Evolutionary conservation across 1,284 basidiomycete genomes (phyloP), one percentile per base, ranked within the genome.

Genomic region (Puccinia triticina): DNA sequence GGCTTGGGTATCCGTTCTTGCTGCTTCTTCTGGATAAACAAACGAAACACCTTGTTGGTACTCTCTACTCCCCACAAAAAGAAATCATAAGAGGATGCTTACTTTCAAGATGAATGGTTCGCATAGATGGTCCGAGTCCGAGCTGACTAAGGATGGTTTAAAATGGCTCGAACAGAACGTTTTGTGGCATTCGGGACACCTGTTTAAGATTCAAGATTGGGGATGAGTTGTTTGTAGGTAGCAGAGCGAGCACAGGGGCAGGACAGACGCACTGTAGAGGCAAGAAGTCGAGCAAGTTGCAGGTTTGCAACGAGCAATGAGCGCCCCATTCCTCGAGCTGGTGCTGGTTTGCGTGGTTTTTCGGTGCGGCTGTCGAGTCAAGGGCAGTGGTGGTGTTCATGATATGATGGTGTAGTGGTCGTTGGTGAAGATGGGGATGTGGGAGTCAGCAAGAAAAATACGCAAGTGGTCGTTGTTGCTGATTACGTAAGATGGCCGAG

Each of bases 251-350:
- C n/a, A 46, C 5, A 4, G 37, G 3, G 29, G 61, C 5, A 69
- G 43, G 18, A 23, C 12, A 29, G 64, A 55, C 80, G 32, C 57
- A 82, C 80, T 75, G 46, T 59, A 82, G 71, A 14, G 80, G 80
- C 32, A 82, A 82, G 64, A 82, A 82, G 55, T 82, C 80, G 61
- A 82, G 80, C 29, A 72, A 18, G 55, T 76, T 72, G 34, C 80
- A 82, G 59, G 26, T 82, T 23, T 72, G 29, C 16, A 82, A 26
- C 29, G 80, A 82, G 61, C 80, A 82, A 57, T 76, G 80, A 40
- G 80, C 53, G 43, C 80, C 80, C 80, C 80, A 82, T 55, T 82
- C 80, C 76, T 82, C 72, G 11, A 82, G 72, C 29, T 76, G 80
- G 40, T 81, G 48, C 34, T 61, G 74, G 29, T 55, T n/a, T 40